A percentile compares a stretch with the other conserved stretches of the same genome.
Conservation (phyloP, 2,329 filamentous ascomycete species). For the Magnaporthiopsis poae region DNA sequence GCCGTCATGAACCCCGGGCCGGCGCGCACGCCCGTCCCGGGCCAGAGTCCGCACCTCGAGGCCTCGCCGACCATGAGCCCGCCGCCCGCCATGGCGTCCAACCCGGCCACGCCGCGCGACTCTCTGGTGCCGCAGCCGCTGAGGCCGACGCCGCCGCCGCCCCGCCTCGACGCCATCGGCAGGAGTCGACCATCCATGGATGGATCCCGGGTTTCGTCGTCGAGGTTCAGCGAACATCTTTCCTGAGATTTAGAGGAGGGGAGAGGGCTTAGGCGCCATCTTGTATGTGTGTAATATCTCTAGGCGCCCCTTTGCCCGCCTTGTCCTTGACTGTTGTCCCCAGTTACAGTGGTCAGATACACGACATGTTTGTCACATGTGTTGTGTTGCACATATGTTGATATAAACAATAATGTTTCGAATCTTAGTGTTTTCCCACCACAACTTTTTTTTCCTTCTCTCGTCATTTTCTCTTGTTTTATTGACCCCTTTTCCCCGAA, state of each 20-base stretch:
- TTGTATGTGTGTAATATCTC: background rate
- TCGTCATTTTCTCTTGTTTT: background rate
- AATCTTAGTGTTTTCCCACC: background rate
- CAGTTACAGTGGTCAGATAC: background rate
- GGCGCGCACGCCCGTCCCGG: conserved; percentile 50
- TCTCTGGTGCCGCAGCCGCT: background rate
- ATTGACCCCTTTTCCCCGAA: background rate
- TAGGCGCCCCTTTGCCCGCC: background rate
- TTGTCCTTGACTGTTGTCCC: background rate
- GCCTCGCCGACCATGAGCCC: conserved; percentile 5
- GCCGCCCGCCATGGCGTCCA: background rate
- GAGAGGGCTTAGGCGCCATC: too few relatives aligned
- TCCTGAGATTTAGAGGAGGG: background rate
- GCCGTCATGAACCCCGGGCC: conserved; percentile 57
- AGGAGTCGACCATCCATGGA: conserved; percentile 14
- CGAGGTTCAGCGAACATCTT: conserved; percentile 16
- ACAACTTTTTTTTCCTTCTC: background rate
- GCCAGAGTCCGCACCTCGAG: conserved; percentile 39
- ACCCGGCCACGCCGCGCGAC: background rate
- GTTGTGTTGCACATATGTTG: background rate
- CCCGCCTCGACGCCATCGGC: conserved; percentile 13
- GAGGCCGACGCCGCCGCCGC: background rate
- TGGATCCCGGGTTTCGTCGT: conserved; percentile 14
- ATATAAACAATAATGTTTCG: background rate
- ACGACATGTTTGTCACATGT: background rate